phyloP scores from a whole-genome alignment of 352 stramenopile species.

The Globisporangium megalacanthum region DNA sequence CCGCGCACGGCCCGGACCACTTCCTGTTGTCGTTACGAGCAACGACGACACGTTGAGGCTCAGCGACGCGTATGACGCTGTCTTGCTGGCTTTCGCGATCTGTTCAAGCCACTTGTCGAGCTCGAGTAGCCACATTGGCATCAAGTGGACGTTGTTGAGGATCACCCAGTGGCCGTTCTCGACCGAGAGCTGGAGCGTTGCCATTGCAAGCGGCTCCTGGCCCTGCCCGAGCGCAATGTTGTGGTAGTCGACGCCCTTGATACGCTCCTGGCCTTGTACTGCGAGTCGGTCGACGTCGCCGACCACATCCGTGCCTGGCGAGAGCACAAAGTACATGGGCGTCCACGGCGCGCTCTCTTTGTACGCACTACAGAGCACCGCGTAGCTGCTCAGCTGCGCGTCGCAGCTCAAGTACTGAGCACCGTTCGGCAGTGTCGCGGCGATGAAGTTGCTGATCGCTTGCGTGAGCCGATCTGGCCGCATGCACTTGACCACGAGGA shows the following conservation, averaged over 20 bases:
- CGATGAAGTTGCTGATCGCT: constrained; percentile 93
- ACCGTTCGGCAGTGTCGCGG: constrained; percentile 63
- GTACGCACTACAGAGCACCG: constrained; percentile 93
- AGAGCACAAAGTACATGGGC: constrained; percentile 98
- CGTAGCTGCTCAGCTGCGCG: constrained; percentile 91
- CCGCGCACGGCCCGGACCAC: constrained; percentile 13
- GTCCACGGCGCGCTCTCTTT: constrained; percentile 91
- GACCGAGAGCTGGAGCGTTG: constrained; percentile 75
- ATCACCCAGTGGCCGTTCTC: constrained; percentile 94
- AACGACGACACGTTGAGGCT: constrained; percentile 14
- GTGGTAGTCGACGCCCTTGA: constrained; percentile 95
- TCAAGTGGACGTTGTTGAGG: constrained; percentile 94
- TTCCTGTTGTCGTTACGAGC: background rate
- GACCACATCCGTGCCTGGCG: constrained; percentile 95
- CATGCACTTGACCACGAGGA: constrained; percentile 93
- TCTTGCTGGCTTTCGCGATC: constrained; percentile 52
- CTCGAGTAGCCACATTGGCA: constrained; percentile 91
- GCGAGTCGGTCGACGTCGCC: constrained; percentile 94
- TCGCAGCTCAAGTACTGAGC: constrained; percentile 80
- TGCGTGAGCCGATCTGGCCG: constrained; percentile 92
- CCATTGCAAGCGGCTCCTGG: constrained; percentile 90
- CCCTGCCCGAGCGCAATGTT: constrained; percentile 94
- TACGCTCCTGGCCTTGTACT: constrained; percentile 85
- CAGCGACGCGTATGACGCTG: constrained; percentile 37
- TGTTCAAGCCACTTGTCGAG: constrained; percentile 92